A percentile compares a stretch with the other conserved stretches of the same genome.
Conservation (phyloP, 148 eudicot genomes). For the Euryodendron excelsum region DNA sequence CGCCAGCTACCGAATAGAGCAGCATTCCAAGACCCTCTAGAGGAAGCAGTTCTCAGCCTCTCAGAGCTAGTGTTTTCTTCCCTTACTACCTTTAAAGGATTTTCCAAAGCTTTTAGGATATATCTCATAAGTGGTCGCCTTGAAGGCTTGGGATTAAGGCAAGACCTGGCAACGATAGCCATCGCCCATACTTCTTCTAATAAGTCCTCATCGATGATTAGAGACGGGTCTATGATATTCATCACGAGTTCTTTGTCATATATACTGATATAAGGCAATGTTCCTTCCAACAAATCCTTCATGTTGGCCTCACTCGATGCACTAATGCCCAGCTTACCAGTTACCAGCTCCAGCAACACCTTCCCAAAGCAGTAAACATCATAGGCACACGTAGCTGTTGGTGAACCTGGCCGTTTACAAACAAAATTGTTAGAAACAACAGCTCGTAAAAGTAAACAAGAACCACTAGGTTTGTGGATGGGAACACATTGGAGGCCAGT, state of each 20-base stretch:
- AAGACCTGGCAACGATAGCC: slow-evolving; percentile 90
- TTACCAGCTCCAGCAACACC: slow-evolving; percentile 88
- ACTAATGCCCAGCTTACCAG: slow-evolving; percentile 90
- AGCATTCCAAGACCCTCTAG: slow-evolving; percentile 90
- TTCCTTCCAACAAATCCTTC: slow-evolving; percentile 72
- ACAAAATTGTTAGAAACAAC: background rate
- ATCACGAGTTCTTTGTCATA: slow-evolving; percentile 87
- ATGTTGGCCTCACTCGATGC: slow-evolving; percentile 50
- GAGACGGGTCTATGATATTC: slow-evolving; percentile 81
- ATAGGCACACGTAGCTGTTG: slow-evolving; percentile 65
- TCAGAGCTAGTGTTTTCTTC: slow-evolving; percentile 68
- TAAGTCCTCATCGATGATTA: slow-evolving; percentile 89
- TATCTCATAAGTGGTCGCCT: slow-evolving; percentile 87
- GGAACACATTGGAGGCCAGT: no score
- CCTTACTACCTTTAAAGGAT: slow-evolving; percentile 88
- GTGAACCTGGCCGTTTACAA: slow-evolving; percentile 48
- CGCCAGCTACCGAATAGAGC: slow-evolving; percentile 88
- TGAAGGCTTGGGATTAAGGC: slow-evolving; percentile 83
- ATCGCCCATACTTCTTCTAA: slow-evolving; percentile 99
- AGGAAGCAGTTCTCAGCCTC: slow-evolving; percentile 73
- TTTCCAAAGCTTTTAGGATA: slow-evolving; percentile 83
- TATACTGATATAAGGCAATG: slow-evolving; percentile 66
- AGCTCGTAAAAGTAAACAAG: background rate
- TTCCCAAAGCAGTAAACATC: slow-evolving; percentile 96
- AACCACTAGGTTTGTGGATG: no score